These are phyloP conservation scores for Zelonia costaricensis DNA, from an alignment of 208 protist genomes.

Conservation along the genomic window DNA sequence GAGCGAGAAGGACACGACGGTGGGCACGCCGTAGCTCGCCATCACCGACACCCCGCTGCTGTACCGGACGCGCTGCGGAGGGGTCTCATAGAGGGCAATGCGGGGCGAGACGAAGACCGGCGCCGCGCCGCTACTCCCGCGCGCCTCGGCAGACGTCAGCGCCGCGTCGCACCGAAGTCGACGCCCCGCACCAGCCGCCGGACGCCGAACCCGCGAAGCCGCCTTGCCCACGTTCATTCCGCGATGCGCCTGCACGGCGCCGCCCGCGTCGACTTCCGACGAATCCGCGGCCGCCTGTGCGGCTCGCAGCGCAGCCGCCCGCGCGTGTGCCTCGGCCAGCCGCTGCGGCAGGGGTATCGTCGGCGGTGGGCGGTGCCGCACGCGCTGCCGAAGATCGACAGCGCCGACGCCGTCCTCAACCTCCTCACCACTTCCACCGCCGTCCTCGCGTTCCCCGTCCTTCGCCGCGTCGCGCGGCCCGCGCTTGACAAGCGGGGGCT, in stretches of 20 bases:
- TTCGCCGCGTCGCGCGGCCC: background rate
- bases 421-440: slow-evolving; percentile 2
- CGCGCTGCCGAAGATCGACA: slow-evolving; percentile 24
- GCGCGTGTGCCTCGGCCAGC: slow-evolving; percentile 39
- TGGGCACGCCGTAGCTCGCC: slow-evolving; percentile 28
- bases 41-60: slow-evolving; percentile 46
- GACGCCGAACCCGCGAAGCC: background rate
- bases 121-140: background rate
- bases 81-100: slow-evolving; percentile 20
- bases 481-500: no score
- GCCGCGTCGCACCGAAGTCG: background rate
- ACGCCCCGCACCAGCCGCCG: background rate
- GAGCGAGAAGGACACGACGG: slow-evolving; percentile 51
- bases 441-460: slow-evolving; percentile 2
- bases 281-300: slow-evolving; percentile 16
- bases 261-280: background rate
- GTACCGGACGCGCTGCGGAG: slow-evolving; percentile 44
- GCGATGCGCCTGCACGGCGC: background rate
- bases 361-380: slow-evolving; percentile 44
- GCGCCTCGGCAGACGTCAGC: background rate
- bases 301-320: slow-evolving; percentile 37
- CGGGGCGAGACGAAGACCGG: slow-evolving; percentile 14
- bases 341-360: slow-evolving; percentile 60
- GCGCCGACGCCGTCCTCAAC: slow-evolving; percentile 2
- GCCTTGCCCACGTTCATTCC: slow-evolving; percentile 8